phyloP scores from a whole-genome alignment of 192 early-diverging fungal species.

The Dissophora ornata region DNA sequence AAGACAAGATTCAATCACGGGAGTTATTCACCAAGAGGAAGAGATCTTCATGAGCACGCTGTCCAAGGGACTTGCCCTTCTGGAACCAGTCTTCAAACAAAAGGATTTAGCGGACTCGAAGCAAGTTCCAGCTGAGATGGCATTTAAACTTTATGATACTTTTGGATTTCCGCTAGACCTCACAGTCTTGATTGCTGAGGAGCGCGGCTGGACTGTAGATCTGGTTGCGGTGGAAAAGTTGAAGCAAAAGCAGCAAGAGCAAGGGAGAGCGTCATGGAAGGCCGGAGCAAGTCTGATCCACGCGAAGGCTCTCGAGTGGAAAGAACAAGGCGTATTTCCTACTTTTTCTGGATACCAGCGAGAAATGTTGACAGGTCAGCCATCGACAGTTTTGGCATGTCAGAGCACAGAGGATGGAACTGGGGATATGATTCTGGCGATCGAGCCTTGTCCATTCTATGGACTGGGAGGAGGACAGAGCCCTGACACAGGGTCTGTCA shows the following conservation, averaged over 20 bases:
- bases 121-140: slow-evolving; percentile 57
- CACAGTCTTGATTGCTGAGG: slow-evolving; percentile 62
- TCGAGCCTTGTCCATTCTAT: slow-evolving; percentile 71
- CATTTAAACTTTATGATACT: slow-evolving; percentile 67
- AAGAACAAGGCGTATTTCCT: slow-evolving; percentile 48
- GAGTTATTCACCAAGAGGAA: slow-evolving; percentile 61
- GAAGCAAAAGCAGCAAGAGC: slow-evolving; percentile 56
- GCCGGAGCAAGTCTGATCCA: slow-evolving; percentile 24
- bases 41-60: slow-evolving; percentile 60
- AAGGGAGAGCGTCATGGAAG: slow-evolving; percentile 64
- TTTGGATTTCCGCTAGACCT: slow-evolving; percentile 72
- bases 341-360: slow-evolving; percentile 66
- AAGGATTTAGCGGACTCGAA: slow-evolving; percentile 46
- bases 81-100: slow-evolving; percentile 58
- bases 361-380: slow-evolving; percentile 52
- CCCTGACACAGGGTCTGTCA: slow-evolving; percentile 58
- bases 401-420: slow-evolving; percentile 52
- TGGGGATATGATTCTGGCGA: slow-evolving; percentile 57
- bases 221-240: slow-evolving; percentile 58
- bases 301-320: slow-evolving; percentile 32
- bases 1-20: slow-evolving; percentile 56
- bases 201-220: slow-evolving; percentile 68
- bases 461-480: slow-evolving; percentile 70
- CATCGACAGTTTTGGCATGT: slow-evolving; percentile 33
- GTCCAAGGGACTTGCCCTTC: slow-evolving; percentile 58